Base-by-base conservation (phyloP, 106 monocot species). In the Dendrobium officinale region DNA sequence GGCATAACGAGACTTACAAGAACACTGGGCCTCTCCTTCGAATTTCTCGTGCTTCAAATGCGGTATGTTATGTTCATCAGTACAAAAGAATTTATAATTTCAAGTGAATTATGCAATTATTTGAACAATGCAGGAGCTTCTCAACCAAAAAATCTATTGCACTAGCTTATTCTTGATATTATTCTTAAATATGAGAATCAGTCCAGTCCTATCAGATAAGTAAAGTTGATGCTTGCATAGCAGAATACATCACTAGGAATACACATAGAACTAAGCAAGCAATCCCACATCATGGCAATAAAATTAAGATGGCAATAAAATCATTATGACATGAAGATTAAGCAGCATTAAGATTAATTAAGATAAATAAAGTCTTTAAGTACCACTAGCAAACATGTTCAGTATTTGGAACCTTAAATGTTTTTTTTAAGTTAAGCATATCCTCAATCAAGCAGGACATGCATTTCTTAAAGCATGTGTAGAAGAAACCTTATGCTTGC, bases 31-130 rank as follows among this genome's bases (percentile, higher is more conserved):
- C 75, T 66, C 55, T 87, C 27, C 0, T 86, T 40, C 86, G 79
- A 41, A 74, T 86, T 75, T 58, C 82, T 16, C 82, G 86, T 41
- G 77, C 85, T 37, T 15, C 85, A 55, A 88, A 88, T 78, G 26
- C 78, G 80, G 88, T 88, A 86, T 51, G 70, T 70, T 70, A 37
- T 33, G 29, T 37, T 70, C 15, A n/a, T 9, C 26, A 66, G 64
- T 9, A 5, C 64, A 66, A 66, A 37, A 37, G 2, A 70, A 33
- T 9, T 29, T 70, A 70, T 37, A 10, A 37, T 5, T 70, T 15
- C 13, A 70, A 13, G 33, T 61, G 61, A 61, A 61, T n/a, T 6
- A 19, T 16, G 16, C 9, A 54, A 54, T 54, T 54, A 10, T 54
- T 54, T 10, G 16, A 54, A 16, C 54, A 54, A 54, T 54, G 56